Evolutionary conservation across 805 yeast species (phyloP), one percentile per base, ranked within the genome.

Genomic region (Torulaspora microellipsoides): DNA sequence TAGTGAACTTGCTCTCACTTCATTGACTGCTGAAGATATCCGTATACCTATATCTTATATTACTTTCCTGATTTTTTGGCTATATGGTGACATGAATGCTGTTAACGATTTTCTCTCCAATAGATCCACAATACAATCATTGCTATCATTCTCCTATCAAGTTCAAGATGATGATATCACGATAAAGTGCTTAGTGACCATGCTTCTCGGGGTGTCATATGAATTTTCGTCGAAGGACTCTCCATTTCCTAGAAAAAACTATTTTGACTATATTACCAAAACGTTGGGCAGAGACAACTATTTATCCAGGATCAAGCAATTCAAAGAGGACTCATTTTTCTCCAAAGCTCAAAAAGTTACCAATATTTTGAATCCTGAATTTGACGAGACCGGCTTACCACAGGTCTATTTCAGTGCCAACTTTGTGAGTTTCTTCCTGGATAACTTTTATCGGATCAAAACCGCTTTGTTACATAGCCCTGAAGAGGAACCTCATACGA

Each of bases 311-410:
- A 73, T 91, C 3, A 78, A 78, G 39, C 87, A 85, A 56, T 80
- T 93, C 53, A 78, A 81, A 48, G 85, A 84, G 36, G 70, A 72
- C 45, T 60, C 75, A 0, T 55, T 66, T 6, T 79, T 88, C 54
- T 71, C 75, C 8, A 74, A 77, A 42, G 83, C 77, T 49, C 48
- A 51, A 12, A 78, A 75, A n/a, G 74, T 71, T 3, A 73, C 72
- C 1, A 67, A 69, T 15, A 67, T 77, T 23, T 62, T 77, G 17
- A 68, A 71, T 13, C 77, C 81, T 2, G 70, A 71, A 3, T 74
- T 76, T 49, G 96, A 88, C 59, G 82, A 80, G 2, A 80, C 95
- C 1, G 99, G 99, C 1, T 72, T 91, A 33, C 99, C 98, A 0
- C 78, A 80, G 45, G 84, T 91, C 1, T 88, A 76, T 55, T 83